Evolutionary conservation across 768 basidiomycete genomes (phyloP), one percentile per base, ranked within the genome.

Genomic region (Hericium alpestre): DNA sequence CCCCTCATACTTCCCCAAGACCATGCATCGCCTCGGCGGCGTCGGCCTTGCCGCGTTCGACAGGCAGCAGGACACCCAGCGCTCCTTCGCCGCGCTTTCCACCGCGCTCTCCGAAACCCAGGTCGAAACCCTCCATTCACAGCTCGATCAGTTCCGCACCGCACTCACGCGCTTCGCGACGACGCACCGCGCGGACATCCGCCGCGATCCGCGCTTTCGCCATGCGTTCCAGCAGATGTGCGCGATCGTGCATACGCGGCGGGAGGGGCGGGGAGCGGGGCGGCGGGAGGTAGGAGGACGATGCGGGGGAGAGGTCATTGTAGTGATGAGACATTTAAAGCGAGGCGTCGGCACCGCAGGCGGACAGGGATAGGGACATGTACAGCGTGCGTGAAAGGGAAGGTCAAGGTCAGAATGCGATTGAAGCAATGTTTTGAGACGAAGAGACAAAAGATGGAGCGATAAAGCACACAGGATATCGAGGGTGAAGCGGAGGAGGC

Each of bases 221-320:
- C 87, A 87, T 76, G 87, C 83, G 18, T 98, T 98, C 71, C 90
- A 93, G 62, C 87, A 90, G 58, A 96, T 99, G 92, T 99, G 96
- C 67, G 80, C 87, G 32, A 32, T 32, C 32, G 6, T 32, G 32
- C 32, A 32, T 32, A 32, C 32, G 32, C 32, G 32, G 32, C 32
- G 43, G 15, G 2, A 55, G 41, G 25, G 52, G 58, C 38, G 39
- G 52, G 11, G 49, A 39, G 18, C 53, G 57, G 25, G 51, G 32
- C 32, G 32, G 32, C 32, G 32, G 32, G 32, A 32, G 56, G 16
- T 57, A 56, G 39, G 54, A 56, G 32, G 40, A 38, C 2, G 32
- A 32, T 32, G 32, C 32, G 32, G 32, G 8, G 32, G 52, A 51
- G 38, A 52, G 38, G 57, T 60, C 54, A 38, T 18, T 13, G 54